Evolutionary conservation across 805 yeast genomes (phyloP).

Genomic region (Pichia eremophila): DNA sequence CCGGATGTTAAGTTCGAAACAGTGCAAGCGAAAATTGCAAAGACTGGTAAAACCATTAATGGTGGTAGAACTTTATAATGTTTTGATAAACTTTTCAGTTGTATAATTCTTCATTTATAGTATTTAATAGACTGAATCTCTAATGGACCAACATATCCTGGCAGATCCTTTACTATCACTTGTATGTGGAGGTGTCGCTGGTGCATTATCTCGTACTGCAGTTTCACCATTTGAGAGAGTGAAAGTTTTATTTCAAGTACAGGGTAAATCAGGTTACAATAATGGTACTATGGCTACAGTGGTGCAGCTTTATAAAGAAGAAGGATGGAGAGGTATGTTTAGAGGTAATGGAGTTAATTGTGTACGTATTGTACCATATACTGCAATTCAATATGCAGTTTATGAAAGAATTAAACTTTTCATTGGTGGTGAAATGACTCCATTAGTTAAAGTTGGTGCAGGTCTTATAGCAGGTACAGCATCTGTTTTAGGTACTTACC

Average conservation of each 20-base stretch:
- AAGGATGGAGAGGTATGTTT: constrained; percentile 84
- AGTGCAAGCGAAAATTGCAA: constrained; percentile 70
- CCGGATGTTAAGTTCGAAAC: constrained; percentile 56
- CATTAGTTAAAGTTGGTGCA: constrained; percentile 53
- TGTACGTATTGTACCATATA: constrained; percentile 82
- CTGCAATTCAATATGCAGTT: constrained; percentile 87
- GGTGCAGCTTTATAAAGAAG: constrained; percentile 71
- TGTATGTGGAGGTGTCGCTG: constrained; percentile 68
- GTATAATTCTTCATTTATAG: constrained; percentile 25
- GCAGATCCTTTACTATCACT: constrained; percentile 54
- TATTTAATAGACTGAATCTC: not conserved
- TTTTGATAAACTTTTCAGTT: too few relatives aligned
- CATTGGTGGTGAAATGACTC: constrained; percentile 33
- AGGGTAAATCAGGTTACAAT: constrained; percentile 41
- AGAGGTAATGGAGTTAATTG: constrained; percentile 90
- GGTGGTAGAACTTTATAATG: constrained; percentile 40
- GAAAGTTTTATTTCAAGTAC: constrained; percentile 84
- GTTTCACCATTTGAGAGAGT: constrained; percentile 95
- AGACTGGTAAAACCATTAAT: constrained; percentile 82
- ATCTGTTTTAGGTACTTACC: constrained; percentile 80
- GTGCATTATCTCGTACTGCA: constrained; percentile 78
- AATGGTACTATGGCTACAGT: constrained; percentile 74
- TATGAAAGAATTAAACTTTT: constrained; percentile 54
- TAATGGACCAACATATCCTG: not conserved
- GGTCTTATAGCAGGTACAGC: constrained; percentile 78